Evolutionary conservation across 768 basidiomycete species (phyloP).

Genomic region (Lactarius evosmus): DNA sequence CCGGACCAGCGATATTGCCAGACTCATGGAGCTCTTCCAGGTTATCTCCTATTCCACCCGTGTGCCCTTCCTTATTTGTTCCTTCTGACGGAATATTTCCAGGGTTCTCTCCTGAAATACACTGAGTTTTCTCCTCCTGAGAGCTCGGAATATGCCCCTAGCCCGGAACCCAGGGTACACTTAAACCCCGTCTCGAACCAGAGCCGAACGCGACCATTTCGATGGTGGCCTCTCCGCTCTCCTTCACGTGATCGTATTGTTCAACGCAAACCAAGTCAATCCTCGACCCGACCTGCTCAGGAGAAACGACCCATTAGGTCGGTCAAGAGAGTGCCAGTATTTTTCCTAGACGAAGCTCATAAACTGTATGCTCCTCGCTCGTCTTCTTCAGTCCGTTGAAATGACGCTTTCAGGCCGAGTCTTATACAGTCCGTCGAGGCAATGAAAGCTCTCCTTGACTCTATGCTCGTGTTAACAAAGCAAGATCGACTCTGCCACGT

Average conservation of each 20-base stretch:
- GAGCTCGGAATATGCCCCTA: constrained; percentile 5
- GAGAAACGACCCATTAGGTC: constrained; percentile 38
- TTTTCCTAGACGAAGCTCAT: constrained; percentile 86
- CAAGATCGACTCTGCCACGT: constrained; percentile 84
- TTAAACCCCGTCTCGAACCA: constrained; percentile 16
- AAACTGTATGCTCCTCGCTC: constrained; percentile 53
- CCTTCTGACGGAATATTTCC: constrained; percentile 19
- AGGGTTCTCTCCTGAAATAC: constrained; percentile 34
- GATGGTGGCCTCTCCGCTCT: constrained; percentile 24
- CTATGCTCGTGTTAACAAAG: constrained; percentile 83
- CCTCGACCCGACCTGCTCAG: constrained; percentile 31
- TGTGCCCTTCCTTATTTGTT: background rate
- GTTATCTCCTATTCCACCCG: constrained; percentile 34
- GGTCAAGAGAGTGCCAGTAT: constrained; percentile 70
- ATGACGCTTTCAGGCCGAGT: constrained; percentile 47
- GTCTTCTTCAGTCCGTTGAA: background rate
- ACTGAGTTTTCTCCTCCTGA: constrained; percentile 32
- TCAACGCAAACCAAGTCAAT: constrained; percentile 11
- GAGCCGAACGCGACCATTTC: constrained; percentile 12
- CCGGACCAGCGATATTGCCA: constrained; percentile 74
- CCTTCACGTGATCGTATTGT: constrained; percentile 14
- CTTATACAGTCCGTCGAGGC: constrained; percentile 74
- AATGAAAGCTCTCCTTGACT: constrained; percentile 82
- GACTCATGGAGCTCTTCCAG: constrained; percentile 84
- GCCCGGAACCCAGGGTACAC: constrained; percentile 6